Evolutionary conservation across 192 early-diverging fungal genomes (phyloP), one percentile per base, ranked within the genome.

Genomic region (Pilaira anomala): DNA sequence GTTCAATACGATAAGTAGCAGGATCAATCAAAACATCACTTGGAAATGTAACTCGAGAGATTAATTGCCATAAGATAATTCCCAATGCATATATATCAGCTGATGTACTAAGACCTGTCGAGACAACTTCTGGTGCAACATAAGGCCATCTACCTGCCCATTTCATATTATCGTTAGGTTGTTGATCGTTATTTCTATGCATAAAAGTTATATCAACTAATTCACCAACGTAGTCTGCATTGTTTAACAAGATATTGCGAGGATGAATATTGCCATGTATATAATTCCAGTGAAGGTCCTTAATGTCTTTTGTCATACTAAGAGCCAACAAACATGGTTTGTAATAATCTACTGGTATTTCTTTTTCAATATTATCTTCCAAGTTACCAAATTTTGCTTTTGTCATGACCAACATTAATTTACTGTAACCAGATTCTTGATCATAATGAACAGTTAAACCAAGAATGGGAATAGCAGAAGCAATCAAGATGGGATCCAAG

Each of bases 221-320:
- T 52, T 64, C 62, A 2, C 55, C 62, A 0, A 63, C 24, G 14
- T 58, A 49, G 19, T 57, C 62, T 3, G 42, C 68, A 53, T 58
- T 55, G 48, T 64, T 70, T 0, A 70, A 41, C 7, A 64, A 24
- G 12, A 70, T 70, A 42, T 70, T 64, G 21, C 56, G 55, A 16
- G 62, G 62, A 22, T 70, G 68, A 9, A 70, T 26, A 18, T 70
- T 70, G 29, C 62, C 62, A 52, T 70, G 68, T 40, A 70, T 45
- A 39, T 66, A 66, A 54, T 48, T 25, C 62, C 68, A 70, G 24
- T 70, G 62, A 5, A 70, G 55, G 41, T 70, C 68, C 28, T 70
- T 63, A 18, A 70, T 50, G 14, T 44, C 49, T 51, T 70, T 63
- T 6, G 49, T 51, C 16, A 66, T 48, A 49, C 64, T 57, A 26